Conservation (phyloP, 2,329 filamentous ascomycete genomes). For the Ceratocystis albifundus region DNA sequence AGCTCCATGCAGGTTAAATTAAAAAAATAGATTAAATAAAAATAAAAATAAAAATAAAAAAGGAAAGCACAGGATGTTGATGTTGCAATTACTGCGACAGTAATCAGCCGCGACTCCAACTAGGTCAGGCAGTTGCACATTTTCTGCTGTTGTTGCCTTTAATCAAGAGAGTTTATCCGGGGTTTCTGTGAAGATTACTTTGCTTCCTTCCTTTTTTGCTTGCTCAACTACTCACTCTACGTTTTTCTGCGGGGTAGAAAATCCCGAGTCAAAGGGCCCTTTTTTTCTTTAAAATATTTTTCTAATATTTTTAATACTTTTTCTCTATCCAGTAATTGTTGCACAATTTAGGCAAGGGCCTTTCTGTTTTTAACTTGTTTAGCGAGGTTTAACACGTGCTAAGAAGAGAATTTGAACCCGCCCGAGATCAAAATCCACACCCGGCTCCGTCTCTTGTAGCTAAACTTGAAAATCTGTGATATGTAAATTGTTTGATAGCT, state of each 20-base stretch:
- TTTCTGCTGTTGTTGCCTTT: background rate
- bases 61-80: slow-evolving; percentile 7
- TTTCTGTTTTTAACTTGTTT: background rate
- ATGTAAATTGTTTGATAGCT: no score
- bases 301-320: background rate
- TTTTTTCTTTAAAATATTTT: background rate
- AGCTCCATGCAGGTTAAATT: background rate
- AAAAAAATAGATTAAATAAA: no score
- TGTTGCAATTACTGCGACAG: slow-evolving; percentile 1
- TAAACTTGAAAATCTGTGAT: background rate
- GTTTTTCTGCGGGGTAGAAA: slow-evolving; percentile 6
- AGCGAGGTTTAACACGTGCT: background rate
- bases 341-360: background rate
- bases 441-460: background rate
- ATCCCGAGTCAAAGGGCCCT: background rate
- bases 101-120: background rate
- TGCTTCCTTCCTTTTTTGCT: background rate
- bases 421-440: background rate
- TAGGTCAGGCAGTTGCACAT: background rate
- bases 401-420: background rate
- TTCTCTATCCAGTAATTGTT: background rate
- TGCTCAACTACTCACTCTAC: background rate
- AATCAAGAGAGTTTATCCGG: background rate
- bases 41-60: no score
- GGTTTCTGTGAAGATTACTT: background rate